Evolutionary conservation across 2,329 filamentous ascomycete genomes (phyloP).

Genomic region (Phyllosticta ampelicida): DNA sequence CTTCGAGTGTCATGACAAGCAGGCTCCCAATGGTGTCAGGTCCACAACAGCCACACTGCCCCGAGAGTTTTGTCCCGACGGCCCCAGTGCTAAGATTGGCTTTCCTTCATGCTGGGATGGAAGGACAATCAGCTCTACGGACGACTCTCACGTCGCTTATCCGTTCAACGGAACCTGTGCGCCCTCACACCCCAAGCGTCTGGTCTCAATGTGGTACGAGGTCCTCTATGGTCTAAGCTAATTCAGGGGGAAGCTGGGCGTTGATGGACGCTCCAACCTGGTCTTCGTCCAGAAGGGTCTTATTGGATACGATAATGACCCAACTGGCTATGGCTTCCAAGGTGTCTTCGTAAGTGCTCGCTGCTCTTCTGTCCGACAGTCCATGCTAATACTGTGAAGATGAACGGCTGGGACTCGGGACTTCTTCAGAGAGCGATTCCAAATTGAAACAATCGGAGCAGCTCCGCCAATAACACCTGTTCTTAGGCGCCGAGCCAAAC

Average conservation of each 20-base stretch:
- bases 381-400: not conserved
- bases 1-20: not conserved
- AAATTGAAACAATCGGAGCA: not conserved
- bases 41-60: not conserved
- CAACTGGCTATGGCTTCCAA: not conserved
- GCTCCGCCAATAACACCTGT: not conserved
- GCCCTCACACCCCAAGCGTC: slow-evolving; percentile 38
- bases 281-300: not conserved
- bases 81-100: not conserved
- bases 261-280: not conserved
- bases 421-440: not conserved
- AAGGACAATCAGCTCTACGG: not conserved
- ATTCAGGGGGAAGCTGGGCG: not conserved
- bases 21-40: not conserved
- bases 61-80: not conserved
- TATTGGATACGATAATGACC: not conserved
- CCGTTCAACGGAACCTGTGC: slow-evolving; percentile 42
- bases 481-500: not conserved
- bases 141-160: slow-evolving; percentile 15
- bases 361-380: not conserved
- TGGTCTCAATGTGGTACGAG: slow-evolving; percentile 46
- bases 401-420: not conserved
- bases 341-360: not conserved
- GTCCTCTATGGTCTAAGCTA: slow-evolving; percentile 31
- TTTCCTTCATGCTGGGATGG: not conserved